Conservation (phyloP, 2,329 filamentous ascomycete genomes). For the Magnaporthiopsis rhizophila region DNA sequence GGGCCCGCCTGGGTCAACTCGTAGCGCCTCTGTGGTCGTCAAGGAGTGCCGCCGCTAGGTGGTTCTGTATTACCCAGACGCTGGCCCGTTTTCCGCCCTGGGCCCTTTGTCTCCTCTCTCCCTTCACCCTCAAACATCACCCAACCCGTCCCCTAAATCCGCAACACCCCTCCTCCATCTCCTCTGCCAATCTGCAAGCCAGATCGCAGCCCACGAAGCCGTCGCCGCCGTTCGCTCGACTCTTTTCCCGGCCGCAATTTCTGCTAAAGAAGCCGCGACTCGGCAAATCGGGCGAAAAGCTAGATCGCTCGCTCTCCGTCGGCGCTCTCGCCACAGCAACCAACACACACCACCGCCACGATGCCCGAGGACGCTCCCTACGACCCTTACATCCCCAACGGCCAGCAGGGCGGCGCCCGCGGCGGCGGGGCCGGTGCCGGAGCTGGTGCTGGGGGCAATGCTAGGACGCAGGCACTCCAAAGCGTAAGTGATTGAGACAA, state of each 20-base stretch:
- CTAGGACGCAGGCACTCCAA: conserved; percentile 62
- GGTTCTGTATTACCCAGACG: not conserved
- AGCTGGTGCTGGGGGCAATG: conserved; percentile 34
- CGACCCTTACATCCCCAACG: conserved; percentile 80
- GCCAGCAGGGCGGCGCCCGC: conserved; percentile 33
- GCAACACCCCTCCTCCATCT: not conserved
- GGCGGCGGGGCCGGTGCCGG: conserved; percentile 26
- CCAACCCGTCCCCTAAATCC: not conserved
- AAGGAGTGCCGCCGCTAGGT: not conserved
- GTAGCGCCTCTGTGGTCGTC: not conserved
- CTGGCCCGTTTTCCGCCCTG: not conserved
- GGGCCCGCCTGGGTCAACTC: not conserved
- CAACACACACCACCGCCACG: conserved; percentile 17
- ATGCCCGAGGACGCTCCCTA: conserved; percentile 61
- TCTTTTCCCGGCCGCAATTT: not conserved
- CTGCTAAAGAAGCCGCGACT: not conserved
- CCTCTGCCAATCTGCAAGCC: not conserved
- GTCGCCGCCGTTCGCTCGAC: not conserved
- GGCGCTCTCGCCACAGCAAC: not conserved
- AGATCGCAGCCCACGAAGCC: not conserved
- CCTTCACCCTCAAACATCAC: not conserved
- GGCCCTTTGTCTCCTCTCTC: not conserved
- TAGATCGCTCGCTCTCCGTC: not conserved
- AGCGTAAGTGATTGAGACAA: conserved; percentile 56
- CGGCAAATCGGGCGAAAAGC: not conserved